Percentiles rank a stretch among this genome's conserved stretches.
phyloP scores from a whole-genome alignment of 164 flowering plant species.

The Pachysandra terminalis region DNA sequence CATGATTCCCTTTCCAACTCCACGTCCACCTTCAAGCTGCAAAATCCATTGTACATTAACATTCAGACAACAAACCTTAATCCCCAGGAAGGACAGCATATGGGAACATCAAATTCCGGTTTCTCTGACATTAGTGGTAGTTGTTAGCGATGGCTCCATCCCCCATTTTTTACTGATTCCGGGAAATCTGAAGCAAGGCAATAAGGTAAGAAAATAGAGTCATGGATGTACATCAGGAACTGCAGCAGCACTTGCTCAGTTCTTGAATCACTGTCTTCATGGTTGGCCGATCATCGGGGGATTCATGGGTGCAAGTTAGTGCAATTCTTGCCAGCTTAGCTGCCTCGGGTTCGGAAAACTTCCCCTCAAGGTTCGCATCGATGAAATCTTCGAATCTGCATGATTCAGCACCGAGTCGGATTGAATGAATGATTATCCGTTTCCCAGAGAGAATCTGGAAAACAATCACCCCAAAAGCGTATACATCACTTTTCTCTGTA shows the following conservation, averaged over 20 bases:
- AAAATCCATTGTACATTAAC: not conserved
- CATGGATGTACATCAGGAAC: slow-evolving; percentile 14
- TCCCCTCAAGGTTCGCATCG: slow-evolving; percentile 63
- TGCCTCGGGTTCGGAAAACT: slow-evolving; percentile 67
- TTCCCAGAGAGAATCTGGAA: slow-evolving; percentile 80
- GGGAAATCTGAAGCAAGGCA: not conserved
- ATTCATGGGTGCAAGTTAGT: slow-evolving; percentile 64
- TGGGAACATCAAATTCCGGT: too few relatives aligned
- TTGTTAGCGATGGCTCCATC: slow-evolving; percentile 4
- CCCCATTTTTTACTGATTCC: not conserved
- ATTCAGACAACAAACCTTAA: not conserved
- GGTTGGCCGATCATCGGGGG: slow-evolving; percentile 58
- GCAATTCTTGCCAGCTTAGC: slow-evolving; percentile 54
- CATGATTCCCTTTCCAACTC: not conserved
- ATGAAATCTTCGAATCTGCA: slow-evolving; percentile 56
- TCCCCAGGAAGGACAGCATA: too few relatives aligned
- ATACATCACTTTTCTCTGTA: slow-evolving; percentile 84
- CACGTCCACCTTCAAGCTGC: not conserved
- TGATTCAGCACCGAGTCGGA: slow-evolving; percentile 48
- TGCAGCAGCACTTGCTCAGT: slow-evolving; percentile 29
- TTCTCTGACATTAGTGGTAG: not conserved
- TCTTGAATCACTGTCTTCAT: slow-evolving; percentile 62
- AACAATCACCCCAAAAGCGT: slow-evolving; percentile 81
- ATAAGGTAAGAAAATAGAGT: not conserved
- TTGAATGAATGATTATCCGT: slow-evolving; percentile 32